Base-by-base conservation (phyloP, 257 asterid genomes). In the Solanum pinnatisectum region DNA sequence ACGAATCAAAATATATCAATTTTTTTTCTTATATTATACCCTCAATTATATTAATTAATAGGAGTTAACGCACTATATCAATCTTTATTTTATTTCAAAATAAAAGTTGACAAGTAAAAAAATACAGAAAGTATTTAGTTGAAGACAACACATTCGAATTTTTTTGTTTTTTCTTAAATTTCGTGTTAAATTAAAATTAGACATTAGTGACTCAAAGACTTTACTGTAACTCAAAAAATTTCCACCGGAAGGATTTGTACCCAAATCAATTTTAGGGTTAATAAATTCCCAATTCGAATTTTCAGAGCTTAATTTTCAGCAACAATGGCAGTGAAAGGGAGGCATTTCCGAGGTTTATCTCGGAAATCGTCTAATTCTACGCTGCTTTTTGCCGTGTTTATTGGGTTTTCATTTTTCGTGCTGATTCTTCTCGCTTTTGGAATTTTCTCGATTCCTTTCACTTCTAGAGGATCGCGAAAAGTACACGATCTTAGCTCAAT, bases 271-370 rank as follows among this genome's bases (percentile, higher is more conserved):
- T 79, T n/a, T 30, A 79, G 68, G 85, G 84, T 42, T 39, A 1
- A n/a, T 16, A 42, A 25, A 42, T 79, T 86, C 35, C n/a, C 40
- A 60, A 86, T 33, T 33, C 5, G 49, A 33, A 12, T 59, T 68
- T 30, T 20, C 72, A 86, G 33, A 71, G 23, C 70, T 30, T 86
- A 71, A 3, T 32, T 8, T 15, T 27, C 72, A 71, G 14, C 37
- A 46, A 86, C 84, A 87, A 94, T 96, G 99, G 98, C 96, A 89
- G 96, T 89, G 88, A 96, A 96, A 86, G 98, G 95, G 89, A 91
- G 94, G 91, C 92, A 92, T 77, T 88, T 92, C 74, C 91, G 94
- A 65, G 93, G 87, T 20, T 89, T 89, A 90, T 87, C 92, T 88
- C 95, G 96, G 46, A 93, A 91, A 88, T 16, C 91, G 88, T 86